Evolutionary conservation across 441 rosid genomes (phyloP), one percentile per base, ranked within the genome.

Genomic region (Gossypium trilobum): DNA sequence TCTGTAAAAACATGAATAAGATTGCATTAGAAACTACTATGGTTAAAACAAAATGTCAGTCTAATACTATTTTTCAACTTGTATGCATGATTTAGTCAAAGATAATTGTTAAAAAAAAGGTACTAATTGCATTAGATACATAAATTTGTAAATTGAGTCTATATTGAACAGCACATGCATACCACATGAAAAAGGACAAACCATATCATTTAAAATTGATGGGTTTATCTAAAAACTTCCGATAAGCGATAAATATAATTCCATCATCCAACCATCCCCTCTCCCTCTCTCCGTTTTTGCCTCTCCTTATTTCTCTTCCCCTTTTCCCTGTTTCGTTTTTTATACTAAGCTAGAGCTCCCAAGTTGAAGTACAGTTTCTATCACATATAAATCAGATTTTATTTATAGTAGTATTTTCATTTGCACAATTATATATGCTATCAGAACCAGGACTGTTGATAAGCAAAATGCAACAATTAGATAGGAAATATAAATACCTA

Each of bases 1-100:
- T 57, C 99, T 94, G 64, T 39, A 77, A 77, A 20, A 33, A 62
- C 16, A 65, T 4, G 14, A 78, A 78, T 25, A 39, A 27, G 19
- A 74, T 66, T 36, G 60, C 9, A 42, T 77, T 63, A 63, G 63
- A 29, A 70, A 46, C 36, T 13, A 46, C 17, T 14, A 29, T 14
- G 39, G 36, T 60, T 29, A 60, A 36, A 60, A 44, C 55, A 44
- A 39, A 65, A 64, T 64, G 69, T 42, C 36, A 13, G 19, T 44
- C 55, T 65, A 62, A 33, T 16, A 29, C 16, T 5, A 63, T 19
- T 19, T 39, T 19, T 19, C 44, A 61, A n/a, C 11, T 14, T 63
- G 46, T 44, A 19, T 46, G 14, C 54, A 65, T 3, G 17, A 33
- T 29, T 63, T 63, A 17, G 27, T 17, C 27, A 19, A 9, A 11